Base-by-base conservation (phyloP, 768 basidiomycete genomes). In the Cyclocybe aegerita region DNA sequence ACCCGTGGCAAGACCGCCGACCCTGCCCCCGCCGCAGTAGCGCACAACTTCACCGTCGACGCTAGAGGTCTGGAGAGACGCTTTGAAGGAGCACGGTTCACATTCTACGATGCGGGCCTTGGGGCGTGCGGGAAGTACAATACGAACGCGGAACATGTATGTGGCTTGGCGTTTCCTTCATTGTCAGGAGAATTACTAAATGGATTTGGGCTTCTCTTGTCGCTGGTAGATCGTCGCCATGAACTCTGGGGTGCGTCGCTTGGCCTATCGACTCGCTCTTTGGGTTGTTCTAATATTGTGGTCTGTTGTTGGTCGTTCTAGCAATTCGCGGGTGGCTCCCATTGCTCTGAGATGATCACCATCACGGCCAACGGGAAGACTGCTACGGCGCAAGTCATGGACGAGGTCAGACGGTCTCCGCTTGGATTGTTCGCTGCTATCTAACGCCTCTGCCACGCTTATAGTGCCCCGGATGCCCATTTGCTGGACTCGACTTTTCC, bases 401-500 rank as follows among this genome's bases (percentile, higher is more conserved):
- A 88, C 56, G 65, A 71, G 73, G 82, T 81, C 33, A 12, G 23
- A 23, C 23, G 23, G 72, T 9, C 43, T 34, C 12, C 14, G 34
- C 12, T 9, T n/a, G 6, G 29, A 1, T 10, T n/a, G 23, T 36
- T 49, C 7, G n/a, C 32, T 16, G 43, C n/a, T 16, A 30, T 63
- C 11, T 9, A 11, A 32, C 16, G 14, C 14, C 40, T n/a, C 37
- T 44, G 11, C 32, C 7, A 42, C 15, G n/a, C 11, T 23, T 32
- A 40, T 44, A 66, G 66, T 66, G 66, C 39, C 47, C 53, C 10
- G 63, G 61, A 4, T 90, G 88, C 62, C 78, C 78, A 3, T 77
- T 66, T 48, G 81, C 72, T 31, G 85, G 76, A 23, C 75, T 90
- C 32, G 88, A 90, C 65, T 70, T 89, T 48, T 80, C 80, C 43